Conservation (phyloP, 2,329 filamentous ascomycete species). For the Colletotrichum endophyticum region DNA sequence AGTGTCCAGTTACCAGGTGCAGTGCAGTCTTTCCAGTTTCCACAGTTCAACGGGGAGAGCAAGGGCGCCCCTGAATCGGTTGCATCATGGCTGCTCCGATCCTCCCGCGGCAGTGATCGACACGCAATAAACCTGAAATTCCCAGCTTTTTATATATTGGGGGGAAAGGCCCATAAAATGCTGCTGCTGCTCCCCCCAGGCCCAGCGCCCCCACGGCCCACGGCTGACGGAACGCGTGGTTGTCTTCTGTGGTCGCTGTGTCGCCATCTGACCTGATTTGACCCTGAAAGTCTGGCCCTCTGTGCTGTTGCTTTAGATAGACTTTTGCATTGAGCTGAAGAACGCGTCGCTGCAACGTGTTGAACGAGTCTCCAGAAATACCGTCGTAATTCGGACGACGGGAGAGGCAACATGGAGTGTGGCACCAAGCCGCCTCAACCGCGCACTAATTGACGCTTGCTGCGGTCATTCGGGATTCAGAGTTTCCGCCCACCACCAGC, state of each 20-base stretch:
- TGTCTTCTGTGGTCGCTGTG: neutral
- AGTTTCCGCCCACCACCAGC: neutral
- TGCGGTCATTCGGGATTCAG: neutral
- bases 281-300: neutral
- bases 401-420: neutral
- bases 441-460: neutral
- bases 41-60: neutral
- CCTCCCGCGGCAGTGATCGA: neutral
- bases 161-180: neutral
- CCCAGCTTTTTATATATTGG: neutral
- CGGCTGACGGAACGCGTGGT: neutral
- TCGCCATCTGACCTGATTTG: neutral
- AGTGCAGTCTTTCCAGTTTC: neutral
- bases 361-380: neutral
- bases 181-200: neutral
- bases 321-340: neutral
- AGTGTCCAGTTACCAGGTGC: neutral
- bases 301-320: neutral
- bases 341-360: neutral
- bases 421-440: neutral
- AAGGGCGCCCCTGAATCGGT: neutral
- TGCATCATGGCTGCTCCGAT: neutral
- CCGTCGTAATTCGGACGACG: neutral
- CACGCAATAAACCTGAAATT: neutral
- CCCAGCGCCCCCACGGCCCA: neutral